Base-by-base conservation (phyloP, 768 basidiomycete species). In the Pisolithus marmoratus region DNA sequence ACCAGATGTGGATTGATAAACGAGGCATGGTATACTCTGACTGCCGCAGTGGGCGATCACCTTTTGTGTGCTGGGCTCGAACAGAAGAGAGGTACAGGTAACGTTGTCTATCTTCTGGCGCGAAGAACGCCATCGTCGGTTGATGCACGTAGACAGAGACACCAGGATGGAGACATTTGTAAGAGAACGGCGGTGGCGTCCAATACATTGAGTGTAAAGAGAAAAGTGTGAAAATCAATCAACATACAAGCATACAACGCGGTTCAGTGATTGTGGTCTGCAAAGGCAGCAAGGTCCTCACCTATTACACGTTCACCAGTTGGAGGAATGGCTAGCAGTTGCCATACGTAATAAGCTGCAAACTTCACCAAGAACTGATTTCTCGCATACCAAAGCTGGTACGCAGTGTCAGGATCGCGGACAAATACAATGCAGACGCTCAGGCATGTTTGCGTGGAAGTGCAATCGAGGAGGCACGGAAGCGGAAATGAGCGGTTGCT, bases 361-460 rank as follows among this genome's bases (percentile, higher is more conserved):
- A 75, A 2, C 76, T 84, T 23, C 85, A 86, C 60, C 85, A 88
- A 61, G 87, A 90, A 61, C 83, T 83, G 51, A 79, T 90, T 2
- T 79, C 78, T 17, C 80, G 84, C 48, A 86, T 90, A 31, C 89
- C 88, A 1, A 87, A 82, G 59, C 80, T 83, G 56, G 83, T 91
- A 31, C 79, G 87, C 31, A 70, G 70, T 26, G 82, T 90, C 66
- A 80, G 81, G 14, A 82, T 91, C 65, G 84, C 82, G 17, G 79
- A 81, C 54, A 87, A 85, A 62, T 90, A 90, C 68, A 74, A 84
- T 48, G 89, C 85, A 3, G 83, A 89, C 59, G 72, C 88, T 22
- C 85, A 88, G 61, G 80, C 79, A 8, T 85, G 85, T 38, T 67
- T 88, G 54, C 75, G 82, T 53, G 87, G 84, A 2, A 81, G 54